phyloP scores from a whole-genome alignment of 2,329 filamentous ascomycete genomes.

The Trichoderma atrobrunneum region DNA sequence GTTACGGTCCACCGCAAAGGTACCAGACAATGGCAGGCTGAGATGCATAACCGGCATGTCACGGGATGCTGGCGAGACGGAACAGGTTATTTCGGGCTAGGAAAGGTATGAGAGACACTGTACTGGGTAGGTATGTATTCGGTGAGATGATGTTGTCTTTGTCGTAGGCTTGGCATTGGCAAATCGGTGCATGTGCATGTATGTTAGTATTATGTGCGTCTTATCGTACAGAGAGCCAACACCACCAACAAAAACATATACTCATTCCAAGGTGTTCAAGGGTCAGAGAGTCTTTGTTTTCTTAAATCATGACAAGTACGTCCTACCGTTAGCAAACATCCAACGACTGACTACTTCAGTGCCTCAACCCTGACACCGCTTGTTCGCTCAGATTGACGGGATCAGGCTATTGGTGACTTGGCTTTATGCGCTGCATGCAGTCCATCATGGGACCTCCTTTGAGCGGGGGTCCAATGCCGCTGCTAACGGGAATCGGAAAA shows the following conservation, averaged over 20 bases:
- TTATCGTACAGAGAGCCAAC: not conserved
- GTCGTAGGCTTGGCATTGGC: not conserved
- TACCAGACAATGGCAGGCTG: not conserved
- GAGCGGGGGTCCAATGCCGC: not conserved
- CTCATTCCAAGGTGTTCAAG: not conserved
- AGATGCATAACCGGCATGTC: slow-evolving; percentile 12
- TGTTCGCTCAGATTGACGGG: not conserved
- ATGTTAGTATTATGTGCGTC: not conserved
- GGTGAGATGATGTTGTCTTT: not conserved
- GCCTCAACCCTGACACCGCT: not conserved
- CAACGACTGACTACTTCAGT: not conserved
- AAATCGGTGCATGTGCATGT: not conserved
- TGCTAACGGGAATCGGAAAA: not conserved
- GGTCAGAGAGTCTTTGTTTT: not conserved
- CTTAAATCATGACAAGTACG: too few species aligned
- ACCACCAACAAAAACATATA: not conserved
- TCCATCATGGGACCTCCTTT: not conserved
- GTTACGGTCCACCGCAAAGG: too few species aligned
- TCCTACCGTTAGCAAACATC: not conserved
- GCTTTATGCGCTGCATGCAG: not conserved
- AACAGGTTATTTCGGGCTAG: not conserved
- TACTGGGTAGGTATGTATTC: not conserved
- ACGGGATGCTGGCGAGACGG: not conserved
- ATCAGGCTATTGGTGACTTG: not conserved
- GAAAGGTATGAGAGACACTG: not conserved